These are phyloP conservation scores for Conticribra weissflogii DNA, from an alignment of 108 stramenopile genomes.

Conservation along the genomic window DNA sequence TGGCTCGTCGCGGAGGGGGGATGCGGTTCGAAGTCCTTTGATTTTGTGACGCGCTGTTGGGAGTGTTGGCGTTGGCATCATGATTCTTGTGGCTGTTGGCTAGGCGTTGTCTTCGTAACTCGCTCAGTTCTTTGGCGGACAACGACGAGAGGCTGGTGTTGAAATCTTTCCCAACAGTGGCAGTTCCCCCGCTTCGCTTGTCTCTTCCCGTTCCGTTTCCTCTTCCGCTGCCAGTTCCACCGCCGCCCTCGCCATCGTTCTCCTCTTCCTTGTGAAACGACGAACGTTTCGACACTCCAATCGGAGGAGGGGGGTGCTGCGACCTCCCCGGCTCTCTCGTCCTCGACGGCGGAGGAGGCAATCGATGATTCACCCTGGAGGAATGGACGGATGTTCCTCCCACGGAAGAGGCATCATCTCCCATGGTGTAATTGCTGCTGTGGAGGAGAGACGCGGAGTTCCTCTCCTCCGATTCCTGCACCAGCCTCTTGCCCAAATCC, in stretches of 20 bases:
- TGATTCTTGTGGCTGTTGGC: not conserved
- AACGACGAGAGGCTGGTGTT: conserved; percentile 9
- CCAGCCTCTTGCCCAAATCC: conserved; percentile 31
- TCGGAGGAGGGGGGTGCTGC: not conserved
- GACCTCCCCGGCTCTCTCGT: not conserved
- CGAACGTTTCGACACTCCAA: conserved; percentile 5
- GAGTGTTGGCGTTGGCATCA: too few relatives aligned
- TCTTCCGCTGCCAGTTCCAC: not conserved
- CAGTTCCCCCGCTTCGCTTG: too few relatives aligned
- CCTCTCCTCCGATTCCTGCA: conserved; percentile 2
- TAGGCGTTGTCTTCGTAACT: conserved; percentile 10
- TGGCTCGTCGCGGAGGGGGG: not conserved
- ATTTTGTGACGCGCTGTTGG: too few relatives aligned
- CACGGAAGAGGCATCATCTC: not conserved
- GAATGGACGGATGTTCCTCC: not conserved
- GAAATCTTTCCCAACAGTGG: too few relatives aligned
- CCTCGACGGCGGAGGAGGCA: not conserved
- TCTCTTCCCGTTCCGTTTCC: not conserved
- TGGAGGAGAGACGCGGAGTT: not conserved
- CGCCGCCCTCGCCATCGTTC: not conserved
- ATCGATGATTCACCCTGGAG: not conserved
- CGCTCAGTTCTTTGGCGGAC: conserved; percentile 34
- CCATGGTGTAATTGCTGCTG: not conserved
- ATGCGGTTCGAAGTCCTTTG: too few relatives aligned
- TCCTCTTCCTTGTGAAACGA: not conserved